Evolutionary conservation across 805 yeast species (phyloP), one percentile per base, ranked within the genome.

Genomic region (Myxozyma vanderwaltii): DNA sequence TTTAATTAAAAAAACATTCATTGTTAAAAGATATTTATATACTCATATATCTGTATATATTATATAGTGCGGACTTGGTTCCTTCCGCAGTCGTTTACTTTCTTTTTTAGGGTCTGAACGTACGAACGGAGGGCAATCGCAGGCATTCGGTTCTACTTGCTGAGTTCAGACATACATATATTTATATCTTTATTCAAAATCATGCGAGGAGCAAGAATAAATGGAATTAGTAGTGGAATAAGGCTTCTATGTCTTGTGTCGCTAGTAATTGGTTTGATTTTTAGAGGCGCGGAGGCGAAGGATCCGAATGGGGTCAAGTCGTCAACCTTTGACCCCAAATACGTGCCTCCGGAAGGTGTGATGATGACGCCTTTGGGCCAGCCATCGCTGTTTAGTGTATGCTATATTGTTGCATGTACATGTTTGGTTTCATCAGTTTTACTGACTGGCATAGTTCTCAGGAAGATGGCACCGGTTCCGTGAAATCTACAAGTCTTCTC

Each of bases 381-480:
- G 38, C 64, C 65, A 2, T 36, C 54, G n/a, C 31, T 61, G 27
- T 62, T 62, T 31, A n/a, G 46, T 17, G 64, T 61, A 39, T 13
- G 64, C 49, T 4, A 19, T 24, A 24, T 2, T 3, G 4, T 19
- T 6, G 36, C 26, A 24, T n/a, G 6, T 44, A 2, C 21, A 5
- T 23, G 1, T 13, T 27, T 45, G 36, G 1, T 41, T 5, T 26
- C 27, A 27, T 8, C 19, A 4, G 31, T n/a, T 38, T 33, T 12
- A 31, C 38, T 4, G 3, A n/a, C 23, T 15, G 8, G 17, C 10
- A 12, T 39, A 61, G 65, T 62, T 62, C 54, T 33, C 65, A 2
- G 65, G 65, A 7, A 45, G 65, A 39, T 62, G 65, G 65, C 61
- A 58, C 44, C 53, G 65, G 12, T 51, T 53, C 46, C 56, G 63